phyloP scores from a whole-genome alignment of 345 rosid species.

The Atalantia buxifolia region DNA sequence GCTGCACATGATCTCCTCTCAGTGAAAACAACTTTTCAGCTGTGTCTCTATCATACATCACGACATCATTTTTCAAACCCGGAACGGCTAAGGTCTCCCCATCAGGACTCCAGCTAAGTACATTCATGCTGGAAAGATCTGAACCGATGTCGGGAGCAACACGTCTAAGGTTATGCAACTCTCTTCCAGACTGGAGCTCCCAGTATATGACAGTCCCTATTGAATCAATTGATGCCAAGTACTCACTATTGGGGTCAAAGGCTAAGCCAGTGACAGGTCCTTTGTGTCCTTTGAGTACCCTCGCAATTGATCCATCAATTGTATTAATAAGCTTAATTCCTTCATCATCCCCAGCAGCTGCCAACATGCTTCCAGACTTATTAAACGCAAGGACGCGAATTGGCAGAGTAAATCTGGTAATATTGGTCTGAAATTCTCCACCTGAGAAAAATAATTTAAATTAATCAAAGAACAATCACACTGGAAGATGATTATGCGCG shows the following conservation, averaged over 20 bases:
- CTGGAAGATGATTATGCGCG: too few relatives aligned
- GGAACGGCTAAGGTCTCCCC: conserved; percentile 88
- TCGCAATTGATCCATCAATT: conserved; percentile 85
- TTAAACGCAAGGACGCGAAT: conserved; percentile 83
- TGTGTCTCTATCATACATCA: conserved; percentile 88
- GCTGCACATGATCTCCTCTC: conserved; percentile 75
- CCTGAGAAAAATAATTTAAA: conserved; percentile 32
- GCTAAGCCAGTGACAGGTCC: conserved; percentile 85
- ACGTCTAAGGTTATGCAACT: conserved; percentile 56
- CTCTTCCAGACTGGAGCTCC: conserved; percentile 78
- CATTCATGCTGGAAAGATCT: conserved; percentile 56
- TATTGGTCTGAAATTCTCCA: conserved; percentile 89
- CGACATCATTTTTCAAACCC: conserved; percentile 80
- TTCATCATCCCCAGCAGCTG: conserved; percentile 97
- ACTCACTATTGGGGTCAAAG: conserved; percentile 75
- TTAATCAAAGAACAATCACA: background rate
- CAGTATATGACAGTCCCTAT: conserved; percentile 75
- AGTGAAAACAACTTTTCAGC: conserved; percentile 81
- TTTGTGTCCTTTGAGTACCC: conserved; percentile 84
- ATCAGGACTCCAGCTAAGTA: conserved; percentile 90
- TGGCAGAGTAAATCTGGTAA: conserved; percentile 90
- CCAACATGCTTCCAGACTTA: conserved; percentile 83
- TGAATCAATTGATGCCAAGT: conserved; percentile 84
- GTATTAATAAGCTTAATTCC: conserved; percentile 93
- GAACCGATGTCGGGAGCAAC: conserved; percentile 64